A percentile compares a stretch with the other conserved stretches of the same genome.
These are phyloP conservation scores for Abrus precatorius DNA, from an alignment of 306 rosid genomes.

Conservation along the genomic window DNA sequence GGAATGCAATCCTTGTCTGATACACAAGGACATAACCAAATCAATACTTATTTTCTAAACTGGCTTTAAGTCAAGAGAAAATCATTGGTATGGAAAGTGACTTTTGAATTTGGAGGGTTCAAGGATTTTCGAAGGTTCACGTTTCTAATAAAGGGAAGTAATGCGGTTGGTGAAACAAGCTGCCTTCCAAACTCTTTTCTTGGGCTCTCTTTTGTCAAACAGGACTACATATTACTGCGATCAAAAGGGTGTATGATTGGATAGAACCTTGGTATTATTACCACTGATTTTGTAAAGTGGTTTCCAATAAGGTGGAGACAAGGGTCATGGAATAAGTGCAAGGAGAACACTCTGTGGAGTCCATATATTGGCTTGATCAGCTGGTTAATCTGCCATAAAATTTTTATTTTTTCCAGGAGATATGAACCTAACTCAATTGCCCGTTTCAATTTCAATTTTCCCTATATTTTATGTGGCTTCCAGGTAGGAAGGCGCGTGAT, in stretches of 20 bases:
- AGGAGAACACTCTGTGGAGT: constrained; percentile 24
- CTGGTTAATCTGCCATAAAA: constrained; percentile 35
- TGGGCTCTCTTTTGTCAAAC: constrained; percentile 22
- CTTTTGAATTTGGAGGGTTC: constrained; percentile 40
- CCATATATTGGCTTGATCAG: constrained; percentile 29
- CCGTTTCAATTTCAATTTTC: constrained; percentile 12
- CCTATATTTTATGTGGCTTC: constrained; percentile 21
- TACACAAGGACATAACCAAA: constrained; percentile 14
- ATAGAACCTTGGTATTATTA: constrained; percentile 4
- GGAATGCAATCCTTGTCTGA: constrained; percentile 40
- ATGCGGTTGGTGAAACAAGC: constrained; percentile 30
- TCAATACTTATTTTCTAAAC: constrained; percentile 24
- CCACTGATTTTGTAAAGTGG: background rate
- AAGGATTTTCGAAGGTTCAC: constrained; percentile 36
- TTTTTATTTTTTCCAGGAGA: constrained; percentile 16
- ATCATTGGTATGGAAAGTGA: constrained; percentile 44
- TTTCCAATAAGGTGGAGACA: background rate
- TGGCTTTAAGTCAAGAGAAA: constrained; percentile 33
- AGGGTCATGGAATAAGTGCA: background rate
- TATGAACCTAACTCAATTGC: constrained; percentile 5
- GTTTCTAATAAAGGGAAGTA: constrained; percentile 31
- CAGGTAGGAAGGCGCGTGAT: background rate
- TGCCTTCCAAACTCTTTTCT: constrained; percentile 14
- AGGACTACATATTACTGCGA: constrained; percentile 3
- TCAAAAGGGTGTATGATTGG: constrained; percentile 20